phyloP scores from a whole-genome alignment of 2,329 filamentous ascomycete species.

The Venturia asperata region DNA sequence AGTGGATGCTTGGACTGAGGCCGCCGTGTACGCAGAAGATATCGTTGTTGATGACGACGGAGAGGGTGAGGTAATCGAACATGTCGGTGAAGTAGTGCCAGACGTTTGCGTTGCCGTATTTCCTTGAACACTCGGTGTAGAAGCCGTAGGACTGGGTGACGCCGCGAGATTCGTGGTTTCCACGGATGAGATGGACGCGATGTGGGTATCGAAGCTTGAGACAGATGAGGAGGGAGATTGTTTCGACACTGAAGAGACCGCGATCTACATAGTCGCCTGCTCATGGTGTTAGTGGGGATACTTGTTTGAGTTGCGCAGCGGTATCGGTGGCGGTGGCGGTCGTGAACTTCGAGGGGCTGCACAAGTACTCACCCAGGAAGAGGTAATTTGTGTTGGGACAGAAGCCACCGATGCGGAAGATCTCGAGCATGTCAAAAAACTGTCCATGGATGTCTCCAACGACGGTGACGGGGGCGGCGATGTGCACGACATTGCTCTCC shows the following conservation, averaged over 20 bases:
- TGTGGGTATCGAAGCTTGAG: conserved; percentile 94
- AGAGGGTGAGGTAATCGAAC: conserved; percentile 97
- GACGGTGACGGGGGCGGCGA: conserved; percentile 89
- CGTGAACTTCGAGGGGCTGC: neutral
- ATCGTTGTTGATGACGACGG: conserved; percentile 96
- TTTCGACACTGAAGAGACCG: conserved; percentile 97
- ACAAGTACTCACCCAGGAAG: conserved; percentile 64
- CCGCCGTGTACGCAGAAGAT: conserved; percentile 98
- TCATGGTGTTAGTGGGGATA: neutral
- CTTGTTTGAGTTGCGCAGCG: neutral
- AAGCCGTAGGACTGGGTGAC: conserved; percentile 99
- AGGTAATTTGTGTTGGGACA: conserved; percentile 98
- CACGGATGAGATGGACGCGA: conserved; percentile 90
- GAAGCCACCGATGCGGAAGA: conserved; percentile 95
- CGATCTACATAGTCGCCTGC: conserved; percentile 95
- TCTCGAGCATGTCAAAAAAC: conserved; percentile 98
- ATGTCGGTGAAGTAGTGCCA: conserved; percentile 99
- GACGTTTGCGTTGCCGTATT: conserved; percentile 97
- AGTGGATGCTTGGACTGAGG: conserved; percentile 68
- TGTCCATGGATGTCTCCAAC: conserved; percentile 98
- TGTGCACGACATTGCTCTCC: conserved; percentile 99
- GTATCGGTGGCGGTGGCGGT: conserved; percentile 21
- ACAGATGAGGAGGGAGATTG: conserved; percentile 94
- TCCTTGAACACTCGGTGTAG: conserved; percentile 95
- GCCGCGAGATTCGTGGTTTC: conserved; percentile 95